phyloP scores from a whole-genome alignment of 805 yeast genomes.

The Jamesozyma spencerorum region DNA sequence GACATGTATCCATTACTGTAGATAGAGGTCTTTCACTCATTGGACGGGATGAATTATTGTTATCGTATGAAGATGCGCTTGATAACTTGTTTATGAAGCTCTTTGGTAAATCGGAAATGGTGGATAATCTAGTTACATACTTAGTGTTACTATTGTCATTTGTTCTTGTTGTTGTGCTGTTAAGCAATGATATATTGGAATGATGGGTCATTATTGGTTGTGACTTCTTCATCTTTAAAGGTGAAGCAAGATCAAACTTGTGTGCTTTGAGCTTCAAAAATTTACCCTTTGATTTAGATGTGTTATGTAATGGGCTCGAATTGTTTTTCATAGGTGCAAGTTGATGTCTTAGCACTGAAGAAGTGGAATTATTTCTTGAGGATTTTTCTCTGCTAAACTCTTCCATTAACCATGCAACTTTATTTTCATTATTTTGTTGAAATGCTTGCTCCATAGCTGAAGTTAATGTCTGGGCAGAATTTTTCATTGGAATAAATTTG shows the following conservation, averaged over 20 bases:
- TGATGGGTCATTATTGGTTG: neutral
- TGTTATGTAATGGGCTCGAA: neutral
- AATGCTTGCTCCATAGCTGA: slow-evolving; percentile 19
- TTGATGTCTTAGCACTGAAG: slow-evolving; percentile 23
- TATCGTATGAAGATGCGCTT: neutral
- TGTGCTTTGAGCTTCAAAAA: slow-evolving; percentile 2
- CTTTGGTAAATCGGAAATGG: slow-evolving; percentile 24
- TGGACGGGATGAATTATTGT: neutral
- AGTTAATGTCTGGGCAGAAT: slow-evolving; percentile 29
- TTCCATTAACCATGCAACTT: slow-evolving; percentile 2
- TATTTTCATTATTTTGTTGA: neutral
- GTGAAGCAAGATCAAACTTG: slow-evolving; percentile 1
- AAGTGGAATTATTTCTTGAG: slow-evolving; percentile 16
- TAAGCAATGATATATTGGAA: neutral
- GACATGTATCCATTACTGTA: slow-evolving; percentile 1
- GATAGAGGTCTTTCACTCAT: slow-evolving; percentile 4
- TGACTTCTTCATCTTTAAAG: slow-evolving; percentile 2
- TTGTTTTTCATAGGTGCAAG: slow-evolving; percentile 5
- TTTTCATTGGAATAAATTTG: slow-evolving; percentile 23
- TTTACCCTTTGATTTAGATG: neutral
- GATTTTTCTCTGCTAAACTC: slow-evolving; percentile 3
- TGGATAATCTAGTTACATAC: slow-evolving; percentile 24
- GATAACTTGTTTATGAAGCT: slow-evolving; percentile 14
- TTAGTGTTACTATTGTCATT: slow-evolving; percentile 3
- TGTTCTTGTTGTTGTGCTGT: neutral